Evolutionary conservation across 2,329 filamentous ascomycete species (phyloP).

Genomic region (Phoma sp.): DNA sequence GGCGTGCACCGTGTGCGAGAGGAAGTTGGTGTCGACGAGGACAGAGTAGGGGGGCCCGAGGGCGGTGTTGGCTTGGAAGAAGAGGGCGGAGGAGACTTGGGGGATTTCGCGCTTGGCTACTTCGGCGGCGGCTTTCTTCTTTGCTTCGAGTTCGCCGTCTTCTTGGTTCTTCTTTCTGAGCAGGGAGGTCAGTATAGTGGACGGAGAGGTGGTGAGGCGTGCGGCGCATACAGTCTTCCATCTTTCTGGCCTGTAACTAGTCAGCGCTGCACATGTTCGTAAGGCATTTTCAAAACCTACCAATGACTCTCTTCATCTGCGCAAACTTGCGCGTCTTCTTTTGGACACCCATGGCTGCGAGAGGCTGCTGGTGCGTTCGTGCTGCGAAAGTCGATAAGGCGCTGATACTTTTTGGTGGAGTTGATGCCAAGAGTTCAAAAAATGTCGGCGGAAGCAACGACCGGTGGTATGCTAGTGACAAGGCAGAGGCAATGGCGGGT

Average conservation of each 20-base stretch:
- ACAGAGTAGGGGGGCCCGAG: slow-evolving; percentile 83
- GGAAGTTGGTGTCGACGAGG: slow-evolving; percentile 56
- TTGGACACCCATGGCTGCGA: slow-evolving; percentile 75
- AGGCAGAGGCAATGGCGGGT: not conserved
- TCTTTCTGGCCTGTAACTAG: slow-evolving; percentile 65
- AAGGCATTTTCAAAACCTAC: slow-evolving; percentile 43
- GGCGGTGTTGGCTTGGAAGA: slow-evolving; percentile 70
- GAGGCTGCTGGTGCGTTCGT: slow-evolving; percentile 15
- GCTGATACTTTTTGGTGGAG: slow-evolving; percentile 24
- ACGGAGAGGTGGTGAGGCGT: slow-evolving; percentile 19
- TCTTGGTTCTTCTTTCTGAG: slow-evolving; percentile 73
- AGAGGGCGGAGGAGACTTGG: slow-evolving; percentile 71
- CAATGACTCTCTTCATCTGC: slow-evolving; percentile 79
- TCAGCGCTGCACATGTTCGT: not conserved
- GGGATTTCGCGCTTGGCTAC: slow-evolving; percentile 78
- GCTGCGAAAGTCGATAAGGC: slow-evolving; percentile 5
- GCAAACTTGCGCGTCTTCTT: slow-evolving; percentile 95
- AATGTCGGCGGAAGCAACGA: slow-evolving; percentile 2
- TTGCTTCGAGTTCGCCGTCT: slow-evolving; percentile 66
- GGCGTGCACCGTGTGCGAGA: slow-evolving; percentile 78
- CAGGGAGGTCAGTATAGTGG: slow-evolving; percentile 12
- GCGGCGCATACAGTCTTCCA: slow-evolving; percentile 63
- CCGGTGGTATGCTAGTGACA: slow-evolving; percentile 1
- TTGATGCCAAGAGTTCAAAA: slow-evolving; percentile 14
- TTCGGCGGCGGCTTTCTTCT: slow-evolving; percentile 62